Base-by-base conservation (phyloP, 257 asterid species). In the Paraleonurus japonicus region DNA sequence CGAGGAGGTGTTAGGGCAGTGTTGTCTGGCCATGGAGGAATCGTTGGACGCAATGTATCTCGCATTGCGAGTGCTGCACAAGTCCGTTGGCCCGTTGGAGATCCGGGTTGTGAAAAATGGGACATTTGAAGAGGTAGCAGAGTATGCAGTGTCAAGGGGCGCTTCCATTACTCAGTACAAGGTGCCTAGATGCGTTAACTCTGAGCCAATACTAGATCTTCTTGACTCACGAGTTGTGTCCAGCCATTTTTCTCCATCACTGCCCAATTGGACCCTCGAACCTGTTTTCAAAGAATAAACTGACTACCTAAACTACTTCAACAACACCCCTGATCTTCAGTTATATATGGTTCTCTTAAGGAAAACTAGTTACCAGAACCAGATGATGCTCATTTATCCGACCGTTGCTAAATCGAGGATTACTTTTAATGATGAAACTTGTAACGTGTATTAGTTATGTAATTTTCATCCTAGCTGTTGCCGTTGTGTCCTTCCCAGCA, bases 231-330 rank as follows among this genome's bases (percentile, higher is more conserved):
- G 91, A 61, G 85, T 87, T 15, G 83, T 85, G 60, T 86, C 95
- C 1, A 66, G 62, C 33, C 91, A 91, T 73, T 89, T 91, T 45
- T 89, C 96, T 78, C 90, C 89, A 32, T 76, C 90, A 3, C 64
- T 80, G 78, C 97, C 96, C 2, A 85, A 74, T 6, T 91, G 96
- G 96, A 79, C 84, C 1, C 84, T 88, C 0, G 84, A 83, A 15
- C 59, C 59, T 51, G 27, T 19, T 16, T 48, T 16, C 3, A n/a
- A 48, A n/a, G 15, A 12, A 2, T 43, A 2, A 5, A 28, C 33
- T 28, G 5, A 5, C 33, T 28, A 28, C 2, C n/a, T n/a, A n/a
- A n/a, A n/a, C 33, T 28, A 28, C 3, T 28, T 28, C 2, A 28
- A 28, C 3, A 28, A 28, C 33, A 28, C 33, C 33, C 5, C 5